Conservation (phyloP, 1,284 basidiomycete genomes). For the Leccinum subrobustum region DNA sequence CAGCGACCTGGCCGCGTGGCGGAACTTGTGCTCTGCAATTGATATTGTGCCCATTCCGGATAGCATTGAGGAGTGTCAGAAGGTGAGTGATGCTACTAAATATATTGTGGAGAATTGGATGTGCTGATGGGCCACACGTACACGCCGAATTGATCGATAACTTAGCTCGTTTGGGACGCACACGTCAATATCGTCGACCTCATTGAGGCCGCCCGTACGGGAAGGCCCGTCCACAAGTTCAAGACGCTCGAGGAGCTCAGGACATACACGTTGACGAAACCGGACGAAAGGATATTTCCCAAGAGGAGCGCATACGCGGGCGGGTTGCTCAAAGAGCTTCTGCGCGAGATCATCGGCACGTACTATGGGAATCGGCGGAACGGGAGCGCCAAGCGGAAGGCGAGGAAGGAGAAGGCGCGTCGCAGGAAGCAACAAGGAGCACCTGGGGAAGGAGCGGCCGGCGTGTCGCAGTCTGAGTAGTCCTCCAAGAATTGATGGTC, state of each 20-base stretch:
- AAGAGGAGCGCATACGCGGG: background rate
- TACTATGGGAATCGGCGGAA: background rate
- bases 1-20: constrained; percentile 33
- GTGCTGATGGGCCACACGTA: background rate
- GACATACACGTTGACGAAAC: background rate
- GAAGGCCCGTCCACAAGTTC: background rate
- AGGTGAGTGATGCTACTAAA: constrained; percentile 14
- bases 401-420: background rate
- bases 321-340: background rate
- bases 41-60: constrained; percentile 25
- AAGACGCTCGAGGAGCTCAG: background rate
- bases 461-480: background rate
- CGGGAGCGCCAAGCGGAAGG: background rate
- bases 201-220: constrained; percentile 20
- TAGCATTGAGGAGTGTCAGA: constrained; percentile 23
- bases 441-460: background rate
- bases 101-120: background rate
- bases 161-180: constrained; percentile 28
- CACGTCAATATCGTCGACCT: constrained; percentile 43
- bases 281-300: background rate
- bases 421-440: background rate
- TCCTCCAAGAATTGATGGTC: background rate
- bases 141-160: background rate
- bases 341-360: background rate
- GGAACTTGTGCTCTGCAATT: constrained; percentile 24